Conservation (phyloP, 208 protist species). For the Endotrypanum monterogeii region DNA sequence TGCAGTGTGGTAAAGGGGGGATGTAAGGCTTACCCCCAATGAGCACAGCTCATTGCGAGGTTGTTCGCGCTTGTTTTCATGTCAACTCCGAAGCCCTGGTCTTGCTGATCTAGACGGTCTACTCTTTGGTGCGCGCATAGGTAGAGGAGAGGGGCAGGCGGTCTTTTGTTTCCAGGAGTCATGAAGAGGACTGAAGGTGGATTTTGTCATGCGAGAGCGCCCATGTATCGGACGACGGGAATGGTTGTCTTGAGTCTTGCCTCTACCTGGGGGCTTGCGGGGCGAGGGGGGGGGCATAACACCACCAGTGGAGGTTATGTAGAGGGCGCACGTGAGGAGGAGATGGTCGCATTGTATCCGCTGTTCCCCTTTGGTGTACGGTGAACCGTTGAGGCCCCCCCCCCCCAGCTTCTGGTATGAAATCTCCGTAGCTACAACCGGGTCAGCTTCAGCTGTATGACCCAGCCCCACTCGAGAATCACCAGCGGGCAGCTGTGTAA, state of each 20-base stretch:
- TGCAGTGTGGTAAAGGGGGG: neutral
- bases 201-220: neutral
- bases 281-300: too few species aligned
- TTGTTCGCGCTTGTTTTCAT: too few species aligned
- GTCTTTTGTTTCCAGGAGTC: too few species aligned
- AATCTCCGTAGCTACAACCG: neutral
- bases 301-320: neutral
- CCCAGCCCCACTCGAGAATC: conserved; percentile 16
- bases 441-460: conserved; percentile 15
- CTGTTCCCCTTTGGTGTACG: neutral
- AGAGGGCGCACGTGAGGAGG: neutral
- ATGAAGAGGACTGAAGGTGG: neutral
- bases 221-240: neutral
- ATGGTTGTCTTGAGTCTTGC: neutral
- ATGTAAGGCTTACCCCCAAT: too few species aligned
- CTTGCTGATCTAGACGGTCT: neutral
- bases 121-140: neutral
- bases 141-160: conserved; percentile 17
- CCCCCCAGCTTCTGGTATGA: neutral
- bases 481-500: conserved; percentile 35
- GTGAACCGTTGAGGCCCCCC: too few species aligned
- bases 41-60: neutral
- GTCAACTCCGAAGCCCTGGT: neutral
- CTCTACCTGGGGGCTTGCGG: too few species aligned
- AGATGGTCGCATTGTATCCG: too few species aligned